Percentiles rank a stretch among this genome's conserved stretches.
These are phyloP conservation scores for Salicornia ramosissima DNA, from an alignment of 148 eudicot species.

Conservation along the genomic window DNA sequence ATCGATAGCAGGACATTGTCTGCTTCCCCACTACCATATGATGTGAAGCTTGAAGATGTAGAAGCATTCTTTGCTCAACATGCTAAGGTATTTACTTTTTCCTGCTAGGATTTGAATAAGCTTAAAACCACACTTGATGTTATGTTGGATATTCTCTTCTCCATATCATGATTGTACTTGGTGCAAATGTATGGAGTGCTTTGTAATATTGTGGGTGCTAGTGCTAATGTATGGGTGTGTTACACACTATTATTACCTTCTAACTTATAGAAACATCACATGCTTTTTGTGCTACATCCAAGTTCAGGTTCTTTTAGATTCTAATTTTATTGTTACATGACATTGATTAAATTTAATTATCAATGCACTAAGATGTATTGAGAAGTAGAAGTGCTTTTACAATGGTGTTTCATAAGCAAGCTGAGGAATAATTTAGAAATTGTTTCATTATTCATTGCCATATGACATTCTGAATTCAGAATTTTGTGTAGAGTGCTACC, in stretches of 20 bases:
- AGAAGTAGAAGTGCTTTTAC: background rate
- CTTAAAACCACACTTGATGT: background rate
- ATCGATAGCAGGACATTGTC: constrained; percentile 78
- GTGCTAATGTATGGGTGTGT: background rate
- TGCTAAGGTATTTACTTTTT: constrained; percentile 55
- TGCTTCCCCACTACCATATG: constrained; percentile 78
- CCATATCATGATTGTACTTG: background rate
- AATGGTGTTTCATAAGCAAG: background rate
- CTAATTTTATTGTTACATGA: no score
- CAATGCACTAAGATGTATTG: background rate
- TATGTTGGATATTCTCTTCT: background rate
- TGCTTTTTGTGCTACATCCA: no score
- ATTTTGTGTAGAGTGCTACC: background rate
- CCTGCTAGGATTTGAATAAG: background rate
- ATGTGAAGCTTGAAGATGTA: constrained; percentile 76
- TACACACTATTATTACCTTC: background rate
- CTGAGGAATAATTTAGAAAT: background rate
- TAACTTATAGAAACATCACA: background rate
- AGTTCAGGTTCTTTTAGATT: no score
- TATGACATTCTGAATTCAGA: no score
- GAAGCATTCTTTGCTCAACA: constrained; percentile 69
- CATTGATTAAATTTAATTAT: background rate
- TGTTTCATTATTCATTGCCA: background rate
- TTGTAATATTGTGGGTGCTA: background rate
- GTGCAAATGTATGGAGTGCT: background rate